A percentile compares a stretch with the other conserved stretches of the same genome.
phyloP scores from a whole-genome alignment of 176 grass and related monocot genomes.

The Lolium multiflorum region DNA sequence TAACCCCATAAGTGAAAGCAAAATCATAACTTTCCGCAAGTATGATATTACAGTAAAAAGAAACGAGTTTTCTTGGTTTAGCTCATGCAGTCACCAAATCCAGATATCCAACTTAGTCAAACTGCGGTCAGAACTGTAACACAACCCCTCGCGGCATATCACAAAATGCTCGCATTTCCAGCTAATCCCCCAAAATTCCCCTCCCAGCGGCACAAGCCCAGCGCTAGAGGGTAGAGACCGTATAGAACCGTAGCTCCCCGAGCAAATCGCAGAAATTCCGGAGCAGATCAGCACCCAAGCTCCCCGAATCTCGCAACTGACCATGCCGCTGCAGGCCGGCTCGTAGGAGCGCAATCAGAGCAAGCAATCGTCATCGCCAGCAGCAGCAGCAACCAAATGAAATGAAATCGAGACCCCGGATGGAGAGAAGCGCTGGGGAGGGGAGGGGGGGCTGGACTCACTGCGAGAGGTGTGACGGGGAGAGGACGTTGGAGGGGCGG shows the following conservation, averaged over 20 bases:
- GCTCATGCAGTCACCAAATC: not conserved
- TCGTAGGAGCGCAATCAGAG: not conserved
- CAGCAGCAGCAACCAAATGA: not conserved
- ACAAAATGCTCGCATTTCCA: not conserved
- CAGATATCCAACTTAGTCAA: not conserved
- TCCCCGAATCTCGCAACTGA: not conserved
- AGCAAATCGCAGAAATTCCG: constrained; percentile 3
- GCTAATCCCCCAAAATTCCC: not conserved
- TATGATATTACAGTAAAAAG: constrained; percentile 13
- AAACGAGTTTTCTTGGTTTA: not conserved
- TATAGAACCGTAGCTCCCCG: not conserved
- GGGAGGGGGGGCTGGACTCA: constrained; percentile 2
- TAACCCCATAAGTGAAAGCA: constrained; percentile 11
- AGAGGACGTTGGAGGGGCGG: constrained; percentile 96
- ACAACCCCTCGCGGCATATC: not conserved
- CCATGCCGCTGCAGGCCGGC: not conserved
- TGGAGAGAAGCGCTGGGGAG: not conserved
- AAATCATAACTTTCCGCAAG: not conserved
- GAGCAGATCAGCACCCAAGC: not conserved
- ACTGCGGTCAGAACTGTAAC: not conserved
- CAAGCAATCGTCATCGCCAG: not conserved
- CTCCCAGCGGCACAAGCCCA: not conserved
- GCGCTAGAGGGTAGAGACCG: not conserved
- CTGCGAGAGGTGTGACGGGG: constrained; percentile 81
- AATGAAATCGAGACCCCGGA: not conserved